These are phyloP conservation scores for Austroboletus niveus DNA, from an alignment of 1,284 basidiomycete genomes.

Conservation along the genomic window DNA sequence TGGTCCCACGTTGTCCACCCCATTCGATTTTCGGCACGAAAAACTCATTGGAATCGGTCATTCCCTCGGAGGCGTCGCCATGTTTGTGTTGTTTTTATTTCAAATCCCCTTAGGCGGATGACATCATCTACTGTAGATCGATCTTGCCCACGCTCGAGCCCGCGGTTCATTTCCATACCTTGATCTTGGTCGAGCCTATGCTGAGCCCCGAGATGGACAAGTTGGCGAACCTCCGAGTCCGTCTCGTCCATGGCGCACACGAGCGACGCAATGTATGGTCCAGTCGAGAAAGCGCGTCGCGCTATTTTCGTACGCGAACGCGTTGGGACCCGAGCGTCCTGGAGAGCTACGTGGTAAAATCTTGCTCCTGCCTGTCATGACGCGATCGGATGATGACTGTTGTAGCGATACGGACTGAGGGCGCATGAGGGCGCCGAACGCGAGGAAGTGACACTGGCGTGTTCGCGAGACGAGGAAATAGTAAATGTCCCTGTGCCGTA, in stretches of 20 bases:
- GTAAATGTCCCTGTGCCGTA: conserved; percentile 28
- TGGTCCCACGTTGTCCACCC: conserved; percentile 36
- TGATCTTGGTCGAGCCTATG: conserved; percentile 58
- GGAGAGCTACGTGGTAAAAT: conserved; percentile 45
- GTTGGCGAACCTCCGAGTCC: conserved; percentile 38
- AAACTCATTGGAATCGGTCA: conserved; percentile 60
- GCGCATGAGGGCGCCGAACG: conserved; percentile 34
- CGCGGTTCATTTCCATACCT: conserved; percentile 39
- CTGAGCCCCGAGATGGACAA: conserved; percentile 44
- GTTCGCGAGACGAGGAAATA: conserved; percentile 55
- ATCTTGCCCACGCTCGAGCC: conserved; percentile 49
- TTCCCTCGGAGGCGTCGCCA: conserved; percentile 59
- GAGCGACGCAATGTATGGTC: conserved; percentile 50
- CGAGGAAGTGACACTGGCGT: conserved; percentile 46
- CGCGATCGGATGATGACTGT: neutral
- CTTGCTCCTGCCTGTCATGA: conserved; percentile 12
- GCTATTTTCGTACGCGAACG: conserved; percentile 34
- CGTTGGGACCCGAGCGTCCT: conserved; percentile 51
- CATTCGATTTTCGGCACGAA: conserved; percentile 45
- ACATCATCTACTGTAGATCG: conserved; percentile 35
- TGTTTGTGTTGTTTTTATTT: conserved; percentile 38
- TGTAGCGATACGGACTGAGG: conserved; percentile 46
- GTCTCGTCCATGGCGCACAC: conserved; percentile 44
- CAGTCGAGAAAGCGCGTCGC: conserved; percentile 39
- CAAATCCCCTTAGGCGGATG: neutral